Evolutionary conservation across 2,329 filamentous ascomycete species (phyloP).

Genomic region (Pyricularia sp.): DNA sequence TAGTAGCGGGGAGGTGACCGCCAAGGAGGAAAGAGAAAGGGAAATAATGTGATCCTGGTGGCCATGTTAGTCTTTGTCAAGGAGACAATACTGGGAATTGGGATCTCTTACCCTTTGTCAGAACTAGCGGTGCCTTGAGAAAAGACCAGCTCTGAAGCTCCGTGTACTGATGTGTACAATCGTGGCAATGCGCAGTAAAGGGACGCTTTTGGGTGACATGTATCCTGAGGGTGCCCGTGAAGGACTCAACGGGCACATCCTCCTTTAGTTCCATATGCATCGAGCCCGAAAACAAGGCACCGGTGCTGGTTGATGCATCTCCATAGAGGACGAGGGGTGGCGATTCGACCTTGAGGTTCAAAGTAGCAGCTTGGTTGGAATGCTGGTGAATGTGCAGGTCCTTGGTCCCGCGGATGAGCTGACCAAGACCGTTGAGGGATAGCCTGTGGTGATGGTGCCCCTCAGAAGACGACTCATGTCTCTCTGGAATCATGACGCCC

Average conservation of each 20-base stretch:
- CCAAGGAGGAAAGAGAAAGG: conserved; percentile 84
- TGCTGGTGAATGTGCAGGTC: conserved; percentile 20
- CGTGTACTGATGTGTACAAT: conserved; percentile 63
- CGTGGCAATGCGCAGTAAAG: conserved; percentile 66
- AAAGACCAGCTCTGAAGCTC: conserved; percentile 76
- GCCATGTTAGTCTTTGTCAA: neutral
- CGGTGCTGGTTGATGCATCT: conserved; percentile 62
- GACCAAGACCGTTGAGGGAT: conserved; percentile 28
- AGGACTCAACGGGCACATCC: conserved; percentile 59
- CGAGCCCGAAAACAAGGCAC: conserved; percentile 78
- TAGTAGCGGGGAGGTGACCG: conserved; percentile 77
- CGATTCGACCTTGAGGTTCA: conserved; percentile 65
- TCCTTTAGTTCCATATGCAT: conserved; percentile 66
- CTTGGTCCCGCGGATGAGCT: conserved; percentile 31
- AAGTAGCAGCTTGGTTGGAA: conserved; percentile 28
- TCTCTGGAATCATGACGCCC: conserved; percentile 9
- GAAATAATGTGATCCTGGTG: conserved; percentile 59
- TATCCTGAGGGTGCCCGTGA: conserved; percentile 63
- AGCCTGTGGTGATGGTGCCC: conserved; percentile 27
- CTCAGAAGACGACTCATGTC: conserved; percentile 10
- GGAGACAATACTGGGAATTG: neutral
- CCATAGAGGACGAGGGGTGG: conserved; percentile 82
- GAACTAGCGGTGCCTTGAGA: conserved; percentile 43
- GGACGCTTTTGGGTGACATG: conserved; percentile 73
- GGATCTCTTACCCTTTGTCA: conserved; percentile 36